These are phyloP conservation scores for Haplosporangium gracile DNA, from an alignment of 192 early-diverging fungal genomes.

Conservation along the genomic window DNA sequence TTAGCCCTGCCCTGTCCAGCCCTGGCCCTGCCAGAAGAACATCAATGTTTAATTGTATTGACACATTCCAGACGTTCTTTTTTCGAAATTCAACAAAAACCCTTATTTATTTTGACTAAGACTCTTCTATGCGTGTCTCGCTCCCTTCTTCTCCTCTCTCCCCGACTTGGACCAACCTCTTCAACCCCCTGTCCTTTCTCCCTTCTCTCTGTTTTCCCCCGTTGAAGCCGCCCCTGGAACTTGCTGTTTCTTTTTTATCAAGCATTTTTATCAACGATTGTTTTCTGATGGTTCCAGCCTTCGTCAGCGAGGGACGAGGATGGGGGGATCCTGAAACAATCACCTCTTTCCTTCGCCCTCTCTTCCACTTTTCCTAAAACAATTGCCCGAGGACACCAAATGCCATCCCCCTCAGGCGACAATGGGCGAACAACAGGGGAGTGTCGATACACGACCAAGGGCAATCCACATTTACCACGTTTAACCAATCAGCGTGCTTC, in stretches of 20 bases:
- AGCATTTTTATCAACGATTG: too few species aligned
- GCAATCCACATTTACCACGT: neutral
- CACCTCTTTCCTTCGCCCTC: neutral
- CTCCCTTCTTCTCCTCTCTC: neutral
- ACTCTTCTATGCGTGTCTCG: neutral
- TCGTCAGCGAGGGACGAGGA: too few species aligned
- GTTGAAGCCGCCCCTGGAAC: neutral
- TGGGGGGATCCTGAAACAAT: neutral
- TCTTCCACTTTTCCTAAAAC: neutral
- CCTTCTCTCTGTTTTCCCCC: neutral
- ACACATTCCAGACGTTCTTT: slow-evolving; percentile 5
- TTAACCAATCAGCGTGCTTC: neutral
- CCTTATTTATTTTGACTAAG: neutral
- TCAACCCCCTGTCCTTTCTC: neutral
- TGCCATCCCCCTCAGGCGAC: neutral
- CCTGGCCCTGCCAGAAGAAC: neutral
- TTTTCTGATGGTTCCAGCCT: too few species aligned
- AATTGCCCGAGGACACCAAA: neutral
- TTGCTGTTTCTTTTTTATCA: neutral
- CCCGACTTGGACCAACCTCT: neutral
- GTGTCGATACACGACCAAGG: neutral
- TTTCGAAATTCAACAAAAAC: neutral
- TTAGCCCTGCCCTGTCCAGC: neutral
- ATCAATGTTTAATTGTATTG: neutral
- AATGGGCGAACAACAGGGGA: neutral